Conservation (phyloP, 2,329 filamentous ascomycete genomes). For the Verticillium klebahnii region DNA sequence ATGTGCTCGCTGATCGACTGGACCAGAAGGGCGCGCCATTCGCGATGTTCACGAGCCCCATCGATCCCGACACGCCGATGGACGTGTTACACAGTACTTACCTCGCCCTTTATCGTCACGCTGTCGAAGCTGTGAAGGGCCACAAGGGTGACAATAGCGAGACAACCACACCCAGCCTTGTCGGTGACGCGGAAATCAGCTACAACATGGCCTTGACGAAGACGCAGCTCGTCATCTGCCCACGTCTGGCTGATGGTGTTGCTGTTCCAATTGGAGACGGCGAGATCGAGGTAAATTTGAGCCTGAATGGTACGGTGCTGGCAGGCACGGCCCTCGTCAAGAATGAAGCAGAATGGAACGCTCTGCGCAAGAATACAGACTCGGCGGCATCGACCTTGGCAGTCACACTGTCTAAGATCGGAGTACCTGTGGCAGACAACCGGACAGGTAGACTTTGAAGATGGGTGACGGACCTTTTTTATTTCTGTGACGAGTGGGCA, state of each 20-base stretch:
- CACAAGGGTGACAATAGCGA: conserved; percentile 3
- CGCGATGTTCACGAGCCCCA: conserved; percentile 34
- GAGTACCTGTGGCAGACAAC: conserved; percentile 10
- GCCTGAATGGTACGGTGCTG: conserved; percentile 59
- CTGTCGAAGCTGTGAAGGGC: conserved; percentile 31
- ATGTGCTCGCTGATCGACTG: conserved; percentile 40
- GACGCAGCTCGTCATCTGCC: conserved; percentile 47
- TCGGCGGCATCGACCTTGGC: conserved; percentile 18
- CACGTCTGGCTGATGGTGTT: conserved; percentile 47
- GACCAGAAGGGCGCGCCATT: conserved; percentile 28
- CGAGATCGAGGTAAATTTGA: conserved; percentile 34
- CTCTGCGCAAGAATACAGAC: conserved; percentile 32
- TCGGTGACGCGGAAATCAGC: conserved; percentile 46
- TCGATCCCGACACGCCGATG: conserved; percentile 26
- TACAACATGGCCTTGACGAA: conserved; percentile 61
- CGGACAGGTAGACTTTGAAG: background rate
- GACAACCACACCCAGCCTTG: conserved; percentile 13
- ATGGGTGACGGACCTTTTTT: background rate
- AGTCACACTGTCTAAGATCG: conserved; percentile 36
- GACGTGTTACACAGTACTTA: conserved; percentile 38
- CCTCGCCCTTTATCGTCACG: conserved; percentile 40
- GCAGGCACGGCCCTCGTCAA: conserved; percentile 62
- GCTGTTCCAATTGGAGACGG: conserved; percentile 21
- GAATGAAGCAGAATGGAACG: conserved; percentile 52
- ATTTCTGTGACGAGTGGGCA: background rate